Evolutionary conservation across 2,329 filamentous ascomycete species (phyloP).

Genomic region (Plenodomus biglobosus): DNA sequence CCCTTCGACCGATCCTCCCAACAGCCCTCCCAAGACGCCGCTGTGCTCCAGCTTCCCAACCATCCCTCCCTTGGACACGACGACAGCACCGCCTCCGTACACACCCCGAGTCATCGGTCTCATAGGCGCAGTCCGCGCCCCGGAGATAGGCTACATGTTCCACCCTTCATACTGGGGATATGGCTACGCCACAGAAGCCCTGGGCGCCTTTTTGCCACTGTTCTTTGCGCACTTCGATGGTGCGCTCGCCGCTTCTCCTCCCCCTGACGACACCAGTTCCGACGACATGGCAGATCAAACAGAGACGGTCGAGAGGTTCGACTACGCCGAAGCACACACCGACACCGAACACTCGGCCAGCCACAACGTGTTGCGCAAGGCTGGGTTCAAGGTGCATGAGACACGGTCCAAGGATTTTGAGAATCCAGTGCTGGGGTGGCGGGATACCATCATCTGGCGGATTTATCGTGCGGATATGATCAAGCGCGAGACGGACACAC

Average conservation of each 20-base stretch:
- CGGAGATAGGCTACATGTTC: conserved; percentile 50
- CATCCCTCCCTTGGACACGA: background rate
- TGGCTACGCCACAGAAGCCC: conserved; percentile 50
- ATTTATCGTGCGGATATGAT: conserved; percentile 17
- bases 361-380: conserved; percentile 59
- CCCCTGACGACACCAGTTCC: too few relatives aligned
- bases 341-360: conserved; percentile 56
- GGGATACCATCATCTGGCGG: conserved; percentile 43
- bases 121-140: conserved; percentile 46
- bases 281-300: too few relatives aligned
- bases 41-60: background rate
- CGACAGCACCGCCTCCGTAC: background rate
- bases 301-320: too few relatives aligned
- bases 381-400: conserved; percentile 55
- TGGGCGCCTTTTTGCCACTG: conserved; percentile 45
- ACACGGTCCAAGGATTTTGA: conserved; percentile 46
- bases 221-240: conserved; percentile 42
- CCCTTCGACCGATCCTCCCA: conserved; percentile 1
- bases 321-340: conserved; percentile 50
- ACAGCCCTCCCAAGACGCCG: background rate
- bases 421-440: conserved; percentile 38
- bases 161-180: conserved; percentile 44
- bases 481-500: too few relatives aligned
- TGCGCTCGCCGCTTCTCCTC: too few relatives aligned
- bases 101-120: conserved; percentile 45